Evolutionary conservation across 2,329 filamentous ascomycete genomes (phyloP).

Genomic region (Bimuria novae-zelandiae): DNA sequence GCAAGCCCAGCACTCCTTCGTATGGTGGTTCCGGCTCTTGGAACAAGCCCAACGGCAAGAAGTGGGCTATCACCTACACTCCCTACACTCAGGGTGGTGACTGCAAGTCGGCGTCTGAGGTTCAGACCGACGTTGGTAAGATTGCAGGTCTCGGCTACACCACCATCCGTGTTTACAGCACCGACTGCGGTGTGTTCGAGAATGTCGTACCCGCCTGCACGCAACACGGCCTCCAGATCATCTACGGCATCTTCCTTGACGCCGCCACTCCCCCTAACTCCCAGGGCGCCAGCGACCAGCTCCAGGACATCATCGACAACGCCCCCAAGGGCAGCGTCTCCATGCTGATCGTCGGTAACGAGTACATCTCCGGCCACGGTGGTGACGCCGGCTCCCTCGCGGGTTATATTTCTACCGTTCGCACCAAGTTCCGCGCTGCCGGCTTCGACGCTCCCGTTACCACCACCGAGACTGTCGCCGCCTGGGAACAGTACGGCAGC

Average conservation of each 20-base stretch:
- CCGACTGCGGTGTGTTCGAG: conserved; percentile 82
- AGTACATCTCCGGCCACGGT: conserved; percentile 79
- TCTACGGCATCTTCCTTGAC: conserved; percentile 86
- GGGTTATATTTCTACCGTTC: conserved; percentile 70
- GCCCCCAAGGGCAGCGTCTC: conserved; percentile 76
- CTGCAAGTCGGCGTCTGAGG: conserved; percentile 49
- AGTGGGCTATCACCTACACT: conserved; percentile 57
- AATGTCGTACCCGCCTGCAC: conserved; percentile 73
- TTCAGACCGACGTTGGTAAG: conserved; percentile 48
- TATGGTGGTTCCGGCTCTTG: conserved; percentile 29
- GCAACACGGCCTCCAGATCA: conserved; percentile 72
- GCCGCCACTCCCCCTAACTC: conserved; percentile 49
- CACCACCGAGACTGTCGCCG: conserved; percentile 82
- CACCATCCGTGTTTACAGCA: conserved; percentile 81
- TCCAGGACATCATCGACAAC: conserved; percentile 68
- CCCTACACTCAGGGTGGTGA: conserved; percentile 50
- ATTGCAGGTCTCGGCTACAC: conserved; percentile 60
- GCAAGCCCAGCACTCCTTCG: conserved; percentile 30
- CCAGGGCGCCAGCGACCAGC: conserved; percentile 70
- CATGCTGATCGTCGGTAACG: conserved; percentile 87
- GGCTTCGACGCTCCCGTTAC: conserved; percentile 75
- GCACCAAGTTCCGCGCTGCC: conserved; percentile 62
- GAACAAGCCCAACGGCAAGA: conserved; percentile 49
- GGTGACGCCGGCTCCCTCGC: conserved; percentile 68
- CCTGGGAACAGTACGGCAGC: conserved; percentile 68